Evolutionary conservation across 2,329 filamentous ascomycete species (phyloP), one percentile per base, ranked within the genome.

Genomic region (Aaosphaeria arxii): DNA sequence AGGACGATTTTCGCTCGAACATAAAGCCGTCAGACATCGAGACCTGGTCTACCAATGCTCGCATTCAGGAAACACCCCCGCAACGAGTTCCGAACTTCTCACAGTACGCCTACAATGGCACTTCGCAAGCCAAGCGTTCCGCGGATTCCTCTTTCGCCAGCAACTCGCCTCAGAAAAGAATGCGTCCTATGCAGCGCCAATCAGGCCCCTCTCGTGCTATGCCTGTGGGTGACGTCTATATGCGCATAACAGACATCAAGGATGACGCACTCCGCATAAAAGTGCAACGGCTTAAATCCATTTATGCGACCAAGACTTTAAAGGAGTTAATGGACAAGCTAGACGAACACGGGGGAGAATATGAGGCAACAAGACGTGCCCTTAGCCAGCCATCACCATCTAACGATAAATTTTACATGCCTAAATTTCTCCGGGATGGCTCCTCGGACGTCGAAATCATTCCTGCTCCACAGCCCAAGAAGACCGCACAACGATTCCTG

Each of bases 21-120:
- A 85, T 88, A 54, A 81, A 79, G 50, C 80, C 82, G 4, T 79
- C 82, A 1, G 79, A 74, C 41, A 83, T 86, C 54, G 65, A 69
- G 45, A 24, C 17, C 17, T 24, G 17, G 17, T 24, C 17, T 24
- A 24, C 17, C 17, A 24, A 24, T 24, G 17, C 17, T 24, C 17
- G 17, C 17, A 24, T 24, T 24, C 17, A 24, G 17, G 67, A 70
- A 45, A 70, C 67, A 24, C 67, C 67, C 6, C 63, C 62, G 47
- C 68, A 69, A 48, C 54, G 55, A 5, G 49, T 50, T 2, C 63
- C 59, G 48, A 56, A 67, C 39, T 38, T 69, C 11, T 65, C 64
- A 1, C 40, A 48, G 30, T 70, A 54, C 42, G 45, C 50, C 1
- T 65, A 67, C 47, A 56, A 58, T 36, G 38, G 49, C 30, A 48